These are phyloP conservation scores for Podospora bellae-mahoneyi DNA, from an alignment of 495 filamentous ascomycete species.

Conservation along the genomic window DNA sequence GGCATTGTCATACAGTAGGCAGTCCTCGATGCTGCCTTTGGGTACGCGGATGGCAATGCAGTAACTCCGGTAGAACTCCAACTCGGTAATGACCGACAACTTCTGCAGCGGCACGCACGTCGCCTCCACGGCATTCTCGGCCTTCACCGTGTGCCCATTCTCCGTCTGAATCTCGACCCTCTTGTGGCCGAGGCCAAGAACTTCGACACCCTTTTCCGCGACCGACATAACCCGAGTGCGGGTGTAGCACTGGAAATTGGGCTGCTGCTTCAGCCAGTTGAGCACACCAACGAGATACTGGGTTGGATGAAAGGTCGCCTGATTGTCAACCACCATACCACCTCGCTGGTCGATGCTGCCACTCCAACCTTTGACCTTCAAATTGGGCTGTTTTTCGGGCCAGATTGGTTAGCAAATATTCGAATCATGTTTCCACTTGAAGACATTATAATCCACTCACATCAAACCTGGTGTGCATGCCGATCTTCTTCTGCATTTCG, in stretches of 20 bases:
- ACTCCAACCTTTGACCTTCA: constrained; percentile 42
- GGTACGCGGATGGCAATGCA: constrained; percentile 57
- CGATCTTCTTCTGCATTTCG: constrained; percentile 40
- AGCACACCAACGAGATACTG: constrained; percentile 52
- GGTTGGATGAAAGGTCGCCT: constrained; percentile 59
- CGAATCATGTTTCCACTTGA: not conserved
- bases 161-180: constrained; percentile 45
- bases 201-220: constrained; percentile 43
- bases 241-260: constrained; percentile 53
- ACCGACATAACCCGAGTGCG: constrained; percentile 48
- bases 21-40: constrained; percentile 48
- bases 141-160: constrained; percentile 45
- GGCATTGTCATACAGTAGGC: constrained; percentile 53
- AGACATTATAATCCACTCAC: constrained; percentile 17
- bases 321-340: constrained; percentile 43
- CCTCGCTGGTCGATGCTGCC: constrained; percentile 51
- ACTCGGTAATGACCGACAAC: constrained; percentile 46
- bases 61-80: constrained; percentile 53
- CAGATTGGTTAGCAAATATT: not conserved
- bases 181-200: constrained; percentile 37
- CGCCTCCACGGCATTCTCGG: constrained; percentile 50
- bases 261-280: constrained; percentile 47
- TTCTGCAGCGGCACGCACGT: constrained; percentile 58
- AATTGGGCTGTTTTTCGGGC: constrained; percentile 28
- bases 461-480: constrained; percentile 42